These are phyloP conservation scores for Mentha longifolia DNA, from an alignment of 257 asterid species.

Conservation along the genomic window DNA sequence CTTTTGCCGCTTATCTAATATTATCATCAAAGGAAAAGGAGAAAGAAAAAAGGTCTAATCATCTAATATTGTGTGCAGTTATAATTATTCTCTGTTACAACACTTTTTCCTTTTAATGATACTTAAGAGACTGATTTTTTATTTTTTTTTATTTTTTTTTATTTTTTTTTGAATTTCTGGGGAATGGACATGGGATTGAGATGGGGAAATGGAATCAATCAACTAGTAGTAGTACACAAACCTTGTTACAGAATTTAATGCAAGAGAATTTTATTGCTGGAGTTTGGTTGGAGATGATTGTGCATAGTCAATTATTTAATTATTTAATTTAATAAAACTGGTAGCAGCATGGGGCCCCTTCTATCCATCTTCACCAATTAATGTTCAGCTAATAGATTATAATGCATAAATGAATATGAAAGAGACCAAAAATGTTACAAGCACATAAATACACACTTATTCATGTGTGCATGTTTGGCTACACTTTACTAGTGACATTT, in stretches of 20 bases:
- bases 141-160: too few relatives aligned
- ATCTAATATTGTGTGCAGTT: conserved; percentile 30
- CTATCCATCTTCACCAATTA: conserved; percentile 36
- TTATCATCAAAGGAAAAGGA: background rate
- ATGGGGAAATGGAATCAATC: conserved; percentile 26
- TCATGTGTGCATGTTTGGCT: background rate
- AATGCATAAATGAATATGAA: conserved; percentile 27
- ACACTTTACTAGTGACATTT: too few relatives aligned
- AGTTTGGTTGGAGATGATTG: conserved; percentile 34
- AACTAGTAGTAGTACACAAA: conserved; percentile 9
- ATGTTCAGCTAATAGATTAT: conserved; percentile 36
- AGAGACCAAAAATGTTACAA: conserved; percentile 12
- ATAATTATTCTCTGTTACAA: conserved; percentile 33
- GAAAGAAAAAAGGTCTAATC: background rate
- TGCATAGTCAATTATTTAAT: background rate
- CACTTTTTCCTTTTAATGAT: conserved; percentile 36
- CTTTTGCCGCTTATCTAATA: background rate
- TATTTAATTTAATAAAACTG: conserved; percentile 7
- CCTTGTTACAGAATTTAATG: conserved; percentile 33
- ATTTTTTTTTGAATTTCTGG: conserved; percentile 24
- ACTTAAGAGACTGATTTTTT: background rate
- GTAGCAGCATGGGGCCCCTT: conserved; percentile 8
- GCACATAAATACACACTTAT: background rate
- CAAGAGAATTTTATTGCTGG: conserved; percentile 14
- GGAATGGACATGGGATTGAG: conserved; percentile 29